Percentiles rank a stretch among this genome's conserved stretches.
Evolutionary conservation across 345 rosid species (phyloP).

Genomic region (Hibiscus syriacus): DNA sequence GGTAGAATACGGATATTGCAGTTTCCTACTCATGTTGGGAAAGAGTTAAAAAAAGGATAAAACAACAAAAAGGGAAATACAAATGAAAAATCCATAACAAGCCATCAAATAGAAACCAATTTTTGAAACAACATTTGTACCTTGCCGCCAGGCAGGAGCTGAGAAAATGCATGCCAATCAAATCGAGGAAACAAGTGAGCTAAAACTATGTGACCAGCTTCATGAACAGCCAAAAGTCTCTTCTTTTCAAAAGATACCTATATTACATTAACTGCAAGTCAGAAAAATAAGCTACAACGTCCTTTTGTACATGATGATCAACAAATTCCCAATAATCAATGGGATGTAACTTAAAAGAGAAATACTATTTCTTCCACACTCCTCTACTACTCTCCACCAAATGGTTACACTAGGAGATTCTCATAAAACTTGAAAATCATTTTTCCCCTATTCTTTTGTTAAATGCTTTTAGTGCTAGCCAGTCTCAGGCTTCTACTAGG

Average conservation of each 20-base stretch:
- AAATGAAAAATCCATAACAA: neutral
- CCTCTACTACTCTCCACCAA: no score
- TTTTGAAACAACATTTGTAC: constrained; percentile 26
- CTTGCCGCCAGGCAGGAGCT: constrained; percentile 98
- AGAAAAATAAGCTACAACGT: constrained; percentile 3
- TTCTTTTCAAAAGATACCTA: constrained; percentile 84
- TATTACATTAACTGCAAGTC: constrained; percentile 13
- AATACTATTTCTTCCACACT: neutral
- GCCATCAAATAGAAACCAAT: neutral
- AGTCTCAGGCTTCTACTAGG: neutral
- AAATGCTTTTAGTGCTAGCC: no score
- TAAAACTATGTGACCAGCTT: constrained; percentile 87
- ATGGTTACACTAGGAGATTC: no score
- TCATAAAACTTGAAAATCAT: no score
- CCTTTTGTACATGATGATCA: neutral
- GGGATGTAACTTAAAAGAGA: neutral
- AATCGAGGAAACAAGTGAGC: constrained; percentile 95
- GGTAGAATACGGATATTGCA: constrained; percentile 90
- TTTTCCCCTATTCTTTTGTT: no score
- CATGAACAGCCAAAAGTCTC: constrained; percentile 87
- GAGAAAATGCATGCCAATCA: constrained; percentile 99
- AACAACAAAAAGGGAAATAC: neutral
- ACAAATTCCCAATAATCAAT: neutral
- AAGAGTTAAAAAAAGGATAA: neutral
- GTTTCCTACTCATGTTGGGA: constrained; percentile 52